Percentiles rank a stretch among this genome's conserved stretches.
phyloP scores from a whole-genome alignment of 164 flowering plant genomes.

The Protea cynaroides region DNA sequence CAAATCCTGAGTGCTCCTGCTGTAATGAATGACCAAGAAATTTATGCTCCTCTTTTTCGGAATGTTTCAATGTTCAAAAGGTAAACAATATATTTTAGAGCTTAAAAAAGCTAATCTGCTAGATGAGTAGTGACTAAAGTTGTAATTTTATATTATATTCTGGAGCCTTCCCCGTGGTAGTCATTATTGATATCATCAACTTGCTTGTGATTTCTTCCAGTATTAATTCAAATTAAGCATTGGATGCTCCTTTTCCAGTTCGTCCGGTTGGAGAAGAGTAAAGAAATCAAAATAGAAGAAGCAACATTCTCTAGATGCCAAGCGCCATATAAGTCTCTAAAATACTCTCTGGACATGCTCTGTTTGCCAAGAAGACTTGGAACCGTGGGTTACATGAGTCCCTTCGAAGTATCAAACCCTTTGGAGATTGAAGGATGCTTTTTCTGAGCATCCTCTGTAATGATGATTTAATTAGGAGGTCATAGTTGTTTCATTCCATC shows the following conservation, averaged over 20 bases:
- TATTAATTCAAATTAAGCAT: not conserved
- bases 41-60: constrained; percentile 47
- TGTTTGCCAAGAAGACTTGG: not conserved
- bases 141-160: not conserved
- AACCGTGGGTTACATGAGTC: too few relatives aligned
- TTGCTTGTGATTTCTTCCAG: not conserved
- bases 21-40: constrained; percentile 30
- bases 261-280: not conserved
- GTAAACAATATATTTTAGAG: constrained; percentile 14
- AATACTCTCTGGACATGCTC: not conserved
- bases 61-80: constrained; percentile 56
- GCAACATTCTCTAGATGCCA: not conserved
- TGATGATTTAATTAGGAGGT: not conserved
- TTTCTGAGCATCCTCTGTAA: not conserved
- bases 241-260: not conserved
- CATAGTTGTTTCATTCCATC: too few relatives aligned
- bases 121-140: not conserved
- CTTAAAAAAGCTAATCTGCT: not conserved
- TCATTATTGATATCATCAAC: not conserved
- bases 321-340: not conserved
- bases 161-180: not conserved
- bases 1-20: constrained; percentile 42
- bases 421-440: too few relatives aligned
- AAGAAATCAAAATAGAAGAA: not conserved
- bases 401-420: too few relatives aligned